These are phyloP conservation scores for Raphanus hybrid DNA, from an alignment of 441 rosid species.

Conservation along the genomic window DNA sequence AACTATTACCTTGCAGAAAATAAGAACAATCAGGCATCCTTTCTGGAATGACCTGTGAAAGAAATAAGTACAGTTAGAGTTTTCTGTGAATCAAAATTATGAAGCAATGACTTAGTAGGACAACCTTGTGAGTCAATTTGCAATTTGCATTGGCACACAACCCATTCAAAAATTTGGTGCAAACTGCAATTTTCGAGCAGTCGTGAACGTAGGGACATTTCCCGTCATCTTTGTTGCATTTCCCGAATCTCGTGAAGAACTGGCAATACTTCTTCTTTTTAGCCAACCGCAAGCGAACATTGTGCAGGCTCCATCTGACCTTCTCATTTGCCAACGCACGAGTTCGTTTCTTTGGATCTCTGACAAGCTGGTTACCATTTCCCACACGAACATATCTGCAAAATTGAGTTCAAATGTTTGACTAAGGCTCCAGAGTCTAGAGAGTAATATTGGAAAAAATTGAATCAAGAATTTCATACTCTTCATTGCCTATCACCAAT, in stretches of 20 bases:
- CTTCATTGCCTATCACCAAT: constrained; percentile 87
- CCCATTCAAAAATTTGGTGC: constrained; percentile 93
- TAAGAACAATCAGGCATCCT: constrained; percentile 99
- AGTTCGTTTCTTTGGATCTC: constrained; percentile 94
- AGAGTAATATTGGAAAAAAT: neutral
- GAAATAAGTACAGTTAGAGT: constrained; percentile 34
- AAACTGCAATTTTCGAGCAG: constrained; percentile 90
- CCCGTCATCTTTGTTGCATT: constrained; percentile 94
- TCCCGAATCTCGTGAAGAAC: constrained; percentile 95
- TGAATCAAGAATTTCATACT: constrained; percentile 31
- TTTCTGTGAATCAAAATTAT: constrained; percentile 25
- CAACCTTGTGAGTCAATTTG: constrained; percentile 96
- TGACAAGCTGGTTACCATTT: constrained; percentile 92
- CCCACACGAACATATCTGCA: constrained; percentile 95
- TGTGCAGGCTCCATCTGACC: constrained; percentile 97
- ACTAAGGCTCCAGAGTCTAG: constrained; percentile 53
- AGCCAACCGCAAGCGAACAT: constrained; percentile 83
- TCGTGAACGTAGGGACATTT: constrained; percentile 95
- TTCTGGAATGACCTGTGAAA: constrained; percentile 90
- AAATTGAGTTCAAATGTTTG: constrained; percentile 33
- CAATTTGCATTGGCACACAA: constrained; percentile 75
- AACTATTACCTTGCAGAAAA: constrained; percentile 78
- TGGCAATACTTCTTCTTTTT: constrained; percentile 88
- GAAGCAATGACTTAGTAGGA: constrained; percentile 27
- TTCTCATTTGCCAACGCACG: constrained; percentile 95